phyloP scores from a whole-genome alignment of 257 asterid genomes.

The Solanum infundibuliforme region DNA sequence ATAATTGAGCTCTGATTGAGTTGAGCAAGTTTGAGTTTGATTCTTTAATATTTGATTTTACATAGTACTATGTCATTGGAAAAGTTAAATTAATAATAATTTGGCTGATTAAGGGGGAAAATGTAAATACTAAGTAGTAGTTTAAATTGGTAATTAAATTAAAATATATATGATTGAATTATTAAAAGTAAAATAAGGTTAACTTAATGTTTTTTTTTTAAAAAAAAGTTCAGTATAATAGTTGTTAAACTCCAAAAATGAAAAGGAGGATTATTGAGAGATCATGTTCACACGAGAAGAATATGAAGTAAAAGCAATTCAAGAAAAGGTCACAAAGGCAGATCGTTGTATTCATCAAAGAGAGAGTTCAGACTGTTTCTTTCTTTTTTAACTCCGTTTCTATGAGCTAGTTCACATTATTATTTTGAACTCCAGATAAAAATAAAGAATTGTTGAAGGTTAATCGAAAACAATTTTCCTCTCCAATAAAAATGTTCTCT shows the following conservation, averaged over 20 bases:
- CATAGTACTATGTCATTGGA: not conserved
- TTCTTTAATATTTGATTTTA: not conserved
- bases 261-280: constrained; percentile 6
- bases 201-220: not conserved
- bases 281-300: constrained; percentile 21
- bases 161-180: not conserved
- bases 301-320: not conserved
- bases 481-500: too few relatives aligned
- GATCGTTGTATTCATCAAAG: not conserved
- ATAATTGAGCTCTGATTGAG: not conserved
- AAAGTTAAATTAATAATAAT: not conserved
- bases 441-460: not conserved
- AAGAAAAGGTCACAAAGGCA: not conserved
- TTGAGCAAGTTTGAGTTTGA: not conserved
- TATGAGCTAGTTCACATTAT: not conserved
- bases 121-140: not conserved
- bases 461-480: too few relatives aligned
- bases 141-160: not conserved
- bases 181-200: not conserved
- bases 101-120: not conserved
- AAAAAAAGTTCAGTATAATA: not conserved
- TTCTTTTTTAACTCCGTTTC: not conserved
- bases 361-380: constrained; percentile 3
- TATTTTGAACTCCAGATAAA: rapidly evolving
- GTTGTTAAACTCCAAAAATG: not conserved